A percentile compares a stretch with the other conserved stretches of the same genome.
phyloP scores from a whole-genome alignment of 805 yeast species.

The Wickerhamomyces rabaulensis region DNA sequence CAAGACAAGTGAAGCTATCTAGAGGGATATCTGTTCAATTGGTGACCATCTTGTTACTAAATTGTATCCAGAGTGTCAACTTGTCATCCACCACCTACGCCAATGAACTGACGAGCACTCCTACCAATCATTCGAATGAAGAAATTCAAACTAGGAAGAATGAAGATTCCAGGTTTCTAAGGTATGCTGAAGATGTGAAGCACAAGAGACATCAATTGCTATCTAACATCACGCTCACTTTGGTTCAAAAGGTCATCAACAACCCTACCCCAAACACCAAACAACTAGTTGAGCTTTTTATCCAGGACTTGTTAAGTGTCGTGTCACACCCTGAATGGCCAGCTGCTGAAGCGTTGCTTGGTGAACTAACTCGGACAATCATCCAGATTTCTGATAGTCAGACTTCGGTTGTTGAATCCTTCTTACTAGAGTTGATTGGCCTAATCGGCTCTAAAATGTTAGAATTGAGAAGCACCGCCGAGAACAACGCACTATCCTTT shows the following conservation, averaged over 20 bases:
- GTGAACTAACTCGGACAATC: conserved; percentile 39
- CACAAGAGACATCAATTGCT: conserved; percentile 8
- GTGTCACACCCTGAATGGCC: conserved; percentile 58
- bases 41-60: conserved; percentile 40
- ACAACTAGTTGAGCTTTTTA: conserved; percentile 43
- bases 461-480: conserved; percentile 26
- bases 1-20: conserved; percentile 38
- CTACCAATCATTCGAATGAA: conserved; percentile 2
- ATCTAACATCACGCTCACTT: conserved; percentile 11
- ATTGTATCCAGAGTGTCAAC: conserved; percentile 37
- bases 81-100: conserved; percentile 11
- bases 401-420: conserved; percentile 40
- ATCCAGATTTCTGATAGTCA: conserved; percentile 33
- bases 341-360: conserved; percentile 46
- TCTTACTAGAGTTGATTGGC: conserved; percentile 58
- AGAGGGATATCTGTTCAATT: conserved; percentile 46
- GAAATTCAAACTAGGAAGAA: conserved; percentile 11
- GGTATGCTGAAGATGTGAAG: neutral
- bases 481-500: neutral
- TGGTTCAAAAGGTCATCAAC: conserved; percentile 21
- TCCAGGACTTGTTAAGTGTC: conserved; percentile 51
- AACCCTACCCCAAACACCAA: conserved; percentile 29
- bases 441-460: conserved; percentile 48
- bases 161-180: conserved; percentile 9
- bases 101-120: conserved; percentile 10